Base-by-base conservation (phyloP, 139 green algal genomes). In the Chlamydomonas incerta region DNA sequence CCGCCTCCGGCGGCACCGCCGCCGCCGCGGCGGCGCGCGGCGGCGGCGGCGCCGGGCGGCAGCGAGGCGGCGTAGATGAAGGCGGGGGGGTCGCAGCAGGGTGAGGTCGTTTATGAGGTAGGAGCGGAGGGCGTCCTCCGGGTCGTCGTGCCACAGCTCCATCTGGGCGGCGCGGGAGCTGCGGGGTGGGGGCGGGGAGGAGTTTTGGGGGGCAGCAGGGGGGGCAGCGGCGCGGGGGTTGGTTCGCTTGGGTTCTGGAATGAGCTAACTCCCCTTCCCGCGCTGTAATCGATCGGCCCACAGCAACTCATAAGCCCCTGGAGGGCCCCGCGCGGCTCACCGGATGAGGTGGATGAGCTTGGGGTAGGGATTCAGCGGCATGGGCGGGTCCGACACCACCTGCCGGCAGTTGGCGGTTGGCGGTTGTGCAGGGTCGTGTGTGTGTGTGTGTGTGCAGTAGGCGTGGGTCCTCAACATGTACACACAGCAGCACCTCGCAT, bases 361-460 rank as follows among this genome's bases (percentile, higher is more conserved):
- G 29, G 87, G 88, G 85, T 74, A 93, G 34, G 90, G 90, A 68
- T 93, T 93, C 52, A 87, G 33, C 18, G 90, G 82, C 87, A 91
- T 69, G 17, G 90, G 90, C 20, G 90, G 90, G 24, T 88, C 57
- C 6, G 86, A 89, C 37, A 93, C 29, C 4, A 60, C 31, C 68
- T 68, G 68, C 2, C 31, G 73, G n/a, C n/a, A n/a, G n/a, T n/a
- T n/a, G n/a, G n/a, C n/a, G n/a, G n/a, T n/a, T n/a, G n/a, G n/a
- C n/a, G n/a, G n/a, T n/a, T n/a, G n/a, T n/a, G n/a, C n/a, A n/a
- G n/a, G n/a, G n/a, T n/a, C n/a, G n/a, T n/a, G n/a, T n/a, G n/a
- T n/a, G n/a, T n/a, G n/a, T n/a, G n/a, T n/a, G n/a, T n/a, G n/a
- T n/a, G n/a, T n/a, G n/a, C n/a, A n/a, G n/a, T n/a, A n/a, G n/a